These are phyloP conservation scores for Scenedesmus sp. DNA, from an alignment of 163 green algal genomes.

Conservation along the genomic window DNA sequence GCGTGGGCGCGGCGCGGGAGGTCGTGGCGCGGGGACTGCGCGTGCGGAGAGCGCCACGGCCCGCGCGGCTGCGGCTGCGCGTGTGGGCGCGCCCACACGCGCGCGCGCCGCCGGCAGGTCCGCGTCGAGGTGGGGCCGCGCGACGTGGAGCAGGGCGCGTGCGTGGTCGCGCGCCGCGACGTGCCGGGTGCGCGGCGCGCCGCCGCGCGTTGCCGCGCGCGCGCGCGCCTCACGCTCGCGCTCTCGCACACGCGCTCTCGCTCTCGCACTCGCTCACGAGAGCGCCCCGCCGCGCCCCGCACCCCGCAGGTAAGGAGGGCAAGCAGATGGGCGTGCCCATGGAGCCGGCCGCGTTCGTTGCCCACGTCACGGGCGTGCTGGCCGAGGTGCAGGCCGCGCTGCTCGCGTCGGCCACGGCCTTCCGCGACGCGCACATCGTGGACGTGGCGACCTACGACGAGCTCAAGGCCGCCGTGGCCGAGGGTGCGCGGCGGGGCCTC, in stretches of 20 bases:
- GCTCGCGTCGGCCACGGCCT: conserved; percentile 74
- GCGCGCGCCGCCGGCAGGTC: conserved; percentile 73
- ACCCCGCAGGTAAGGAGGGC: conserved; percentile 86
- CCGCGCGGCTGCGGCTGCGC: not conserved
- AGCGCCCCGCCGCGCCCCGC: conserved; percentile 8
- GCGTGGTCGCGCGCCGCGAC: conserved; percentile 81
- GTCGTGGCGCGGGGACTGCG: no score
- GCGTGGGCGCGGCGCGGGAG: no score
- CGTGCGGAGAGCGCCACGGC: not conserved
- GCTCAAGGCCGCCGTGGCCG: conserved; percentile 83
- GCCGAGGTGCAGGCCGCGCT: conserved; percentile 69
- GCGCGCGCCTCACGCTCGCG: not conserved
- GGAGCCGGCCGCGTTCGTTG: conserved; percentile 71
- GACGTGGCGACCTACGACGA: conserved; percentile 95
- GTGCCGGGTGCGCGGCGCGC: not conserved
- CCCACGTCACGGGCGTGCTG: conserved; percentile 64
- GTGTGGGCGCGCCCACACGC: no score
- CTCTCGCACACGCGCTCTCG: not conserved
- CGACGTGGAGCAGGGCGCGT: conserved; percentile 85
- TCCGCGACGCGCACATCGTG: conserved; percentile 94
- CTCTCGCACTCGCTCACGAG: conserved; percentile 27
- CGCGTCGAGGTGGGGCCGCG: conserved; percentile 91
- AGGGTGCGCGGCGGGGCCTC: conserved; percentile 51
- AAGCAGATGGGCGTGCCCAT: conserved; percentile 89
- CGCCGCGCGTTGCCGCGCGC: not conserved